Conservation (phyloP, 257 asterid species). For the Leptodermis oblonga region DNA sequence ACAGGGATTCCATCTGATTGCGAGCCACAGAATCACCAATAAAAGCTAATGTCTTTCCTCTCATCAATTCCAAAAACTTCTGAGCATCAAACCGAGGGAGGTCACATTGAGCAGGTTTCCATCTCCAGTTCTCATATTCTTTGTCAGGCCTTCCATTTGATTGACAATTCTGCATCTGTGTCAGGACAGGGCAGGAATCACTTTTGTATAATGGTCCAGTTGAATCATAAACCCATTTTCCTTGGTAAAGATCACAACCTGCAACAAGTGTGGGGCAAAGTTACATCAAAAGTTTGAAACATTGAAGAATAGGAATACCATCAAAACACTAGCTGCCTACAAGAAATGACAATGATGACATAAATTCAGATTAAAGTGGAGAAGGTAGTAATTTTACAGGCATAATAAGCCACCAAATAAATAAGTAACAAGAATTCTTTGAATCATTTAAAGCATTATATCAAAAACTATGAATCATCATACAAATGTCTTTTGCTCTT, state of each 20-base stretch:
- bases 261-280: constrained; percentile 22
- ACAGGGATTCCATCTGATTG: constrained; percentile 96
- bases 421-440: background rate
- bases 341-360: background rate
- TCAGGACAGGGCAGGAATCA: constrained; percentile 74
- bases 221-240: constrained; percentile 74
- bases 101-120: constrained; percentile 85
- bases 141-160: constrained; percentile 97
- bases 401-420: background rate
- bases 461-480: background rate
- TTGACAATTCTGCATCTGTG: constrained; percentile 95
- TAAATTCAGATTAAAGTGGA: background rate
- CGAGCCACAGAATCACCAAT: constrained; percentile 98
- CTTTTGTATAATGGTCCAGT: constrained; percentile 72
- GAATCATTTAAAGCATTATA: background rate
- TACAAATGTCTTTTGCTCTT: background rate
- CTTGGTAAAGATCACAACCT: constrained; percentile 85
- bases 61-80: constrained; percentile 77
- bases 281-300: background rate
- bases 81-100: constrained; percentile 73
- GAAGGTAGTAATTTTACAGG: background rate
- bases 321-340: background rate
- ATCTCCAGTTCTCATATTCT: constrained; percentile 87
- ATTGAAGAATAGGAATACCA: background rate
- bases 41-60: constrained; percentile 90